phyloP scores from a whole-genome alignment of 495 filamentous ascomycete genomes.

The Mytilinidion resinicola region DNA sequence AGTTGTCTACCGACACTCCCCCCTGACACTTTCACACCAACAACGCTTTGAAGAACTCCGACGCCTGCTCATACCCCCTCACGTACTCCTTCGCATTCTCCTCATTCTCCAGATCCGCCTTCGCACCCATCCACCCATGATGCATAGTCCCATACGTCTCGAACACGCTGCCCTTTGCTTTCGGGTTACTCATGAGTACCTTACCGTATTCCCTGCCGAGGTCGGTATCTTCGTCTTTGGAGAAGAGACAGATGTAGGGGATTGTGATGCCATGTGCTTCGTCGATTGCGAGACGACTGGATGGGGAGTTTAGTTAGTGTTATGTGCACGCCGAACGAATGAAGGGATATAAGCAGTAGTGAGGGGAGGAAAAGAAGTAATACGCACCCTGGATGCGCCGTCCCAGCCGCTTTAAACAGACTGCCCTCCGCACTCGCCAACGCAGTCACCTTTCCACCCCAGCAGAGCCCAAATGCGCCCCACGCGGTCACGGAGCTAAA shows the following conservation, averaged over 20 bases:
- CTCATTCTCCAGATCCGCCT: constrained; percentile 48
- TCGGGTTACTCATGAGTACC: constrained; percentile 35
- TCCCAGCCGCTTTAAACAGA: constrained; percentile 44
- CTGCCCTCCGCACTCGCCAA: constrained; percentile 39
- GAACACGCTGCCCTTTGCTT: constrained; percentile 37
- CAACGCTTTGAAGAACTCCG: neutral
- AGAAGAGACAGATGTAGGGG: constrained; percentile 8
- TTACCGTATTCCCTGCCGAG: constrained; percentile 32
- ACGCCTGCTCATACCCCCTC: constrained; percentile 35
- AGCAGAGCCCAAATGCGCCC: constrained; percentile 85
- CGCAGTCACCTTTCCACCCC: constrained; percentile 51
- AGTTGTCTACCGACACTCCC: no score
- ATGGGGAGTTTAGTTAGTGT: no score
- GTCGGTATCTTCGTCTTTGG: constrained; percentile 2
- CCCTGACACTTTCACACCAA: no score
- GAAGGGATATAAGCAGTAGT: no score
- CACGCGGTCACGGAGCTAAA: constrained; percentile 60
- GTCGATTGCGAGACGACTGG: neutral
- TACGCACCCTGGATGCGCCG: constrained; percentile 45
- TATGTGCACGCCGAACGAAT: no score
- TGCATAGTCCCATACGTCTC: constrained; percentile 49
- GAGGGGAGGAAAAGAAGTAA: no score
- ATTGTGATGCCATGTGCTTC: neutral
- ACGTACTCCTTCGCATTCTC: constrained; percentile 46
- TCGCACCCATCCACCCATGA: constrained; percentile 60